Percentiles rank a stretch among this genome's conserved stretches.
phyloP scores from a whole-genome alignment of 371 early-diverging fungal species.

The Mortierella sp. region DNA sequence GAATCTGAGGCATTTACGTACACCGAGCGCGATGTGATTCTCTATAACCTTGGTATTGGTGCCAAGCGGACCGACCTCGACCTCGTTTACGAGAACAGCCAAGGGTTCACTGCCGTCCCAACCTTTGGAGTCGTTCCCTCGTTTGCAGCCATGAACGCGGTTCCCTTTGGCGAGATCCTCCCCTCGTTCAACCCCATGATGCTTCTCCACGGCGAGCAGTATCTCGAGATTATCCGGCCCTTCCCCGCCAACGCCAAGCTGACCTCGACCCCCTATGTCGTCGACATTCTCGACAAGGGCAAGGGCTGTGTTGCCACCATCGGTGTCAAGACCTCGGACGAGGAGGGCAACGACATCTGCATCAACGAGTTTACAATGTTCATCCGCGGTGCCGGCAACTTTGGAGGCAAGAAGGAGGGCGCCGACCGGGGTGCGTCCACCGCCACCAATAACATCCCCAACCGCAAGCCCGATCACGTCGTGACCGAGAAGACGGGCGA shows the following conservation, averaged over 20 bases:
- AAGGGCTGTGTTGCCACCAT: slow-evolving; percentile 90
- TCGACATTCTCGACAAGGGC: slow-evolving; percentile 97
- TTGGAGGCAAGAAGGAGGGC: slow-evolving; percentile 87
- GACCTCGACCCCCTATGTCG: slow-evolving; percentile 78
- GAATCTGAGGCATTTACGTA: slow-evolving; percentile 72
- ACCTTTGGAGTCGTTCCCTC: slow-evolving; percentile 93
- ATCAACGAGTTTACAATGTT: slow-evolving; percentile 93
- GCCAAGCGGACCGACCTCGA: slow-evolving; percentile 87
- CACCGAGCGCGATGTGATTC: slow-evolving; percentile 89
- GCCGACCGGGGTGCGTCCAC: slow-evolving; percentile 85
- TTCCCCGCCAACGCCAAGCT: slow-evolving; percentile 88
- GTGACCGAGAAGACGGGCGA: slow-evolving; percentile 87
- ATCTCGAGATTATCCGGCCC: slow-evolving; percentile 86
- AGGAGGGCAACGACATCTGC: slow-evolving; percentile 80
- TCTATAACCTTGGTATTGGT: slow-evolving; percentile 97
- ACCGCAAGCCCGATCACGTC: slow-evolving; percentile 87
- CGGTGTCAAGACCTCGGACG: slow-evolving; percentile 87
- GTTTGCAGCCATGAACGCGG: slow-evolving; percentile 76
- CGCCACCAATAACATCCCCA: slow-evolving; percentile 82
- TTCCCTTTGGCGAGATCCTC: slow-evolving; percentile 82
- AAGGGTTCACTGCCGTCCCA: slow-evolving; percentile 86
- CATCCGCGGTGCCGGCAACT: slow-evolving; percentile 93
- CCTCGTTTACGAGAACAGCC: slow-evolving; percentile 91
- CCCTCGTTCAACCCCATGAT: slow-evolving; percentile 97
- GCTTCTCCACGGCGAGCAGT: slow-evolving; percentile 98